Base-by-base conservation (phyloP, 2,329 filamentous ascomycete genomes). In the Hymenoscyphus repandus region DNA sequence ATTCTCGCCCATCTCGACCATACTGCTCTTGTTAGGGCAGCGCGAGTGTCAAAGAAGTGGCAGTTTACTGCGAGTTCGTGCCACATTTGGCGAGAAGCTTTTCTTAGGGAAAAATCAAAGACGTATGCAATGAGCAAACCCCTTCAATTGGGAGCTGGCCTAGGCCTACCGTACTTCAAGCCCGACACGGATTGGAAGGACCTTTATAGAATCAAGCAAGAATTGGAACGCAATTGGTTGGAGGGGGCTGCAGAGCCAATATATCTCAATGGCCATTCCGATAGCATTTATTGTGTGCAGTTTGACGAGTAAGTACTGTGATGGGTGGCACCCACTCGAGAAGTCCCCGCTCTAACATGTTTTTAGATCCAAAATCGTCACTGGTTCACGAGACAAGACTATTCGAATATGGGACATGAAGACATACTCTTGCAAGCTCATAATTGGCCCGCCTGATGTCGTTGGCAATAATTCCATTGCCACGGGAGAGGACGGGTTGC, bases 251-350 rank as follows among this genome's bases (percentile, higher is more conserved):
- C 90, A 7, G 85, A 82, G 41, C 85, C 90, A 0, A 83, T 95
- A 50, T 97, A 96, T 68, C 78, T 99, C 18, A 90, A 93, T 62
- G 93, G 93, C 2, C 93, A 99, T 67, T 84, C 85, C 22, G 93
- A 99, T 68, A 96, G 90, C 58, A 95, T 99, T 51, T 99, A 99
- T 72, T 99, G 93, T 69, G 81, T 95, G 50, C 93, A 99, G 66
- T 99, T 97, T 67, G 93, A 99, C 68, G 92, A 97, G 85, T 90
- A 78, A 62, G 85, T 74, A 34, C 5, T 45, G 42, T 20, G 30
- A 22, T 45, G 9, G 17, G 10, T 22, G n/a, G 32, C 11, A 40
- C 20, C 18, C 37, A 18, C 10, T 40, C 15, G 15, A n/a, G 22
- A 22, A 34, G 15, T 20, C 30, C 37, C 22, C 34, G 34, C 20